Conservation (phyloP, 1,284 basidiomycete species). For the Acaromyces ingoldii region DNA sequence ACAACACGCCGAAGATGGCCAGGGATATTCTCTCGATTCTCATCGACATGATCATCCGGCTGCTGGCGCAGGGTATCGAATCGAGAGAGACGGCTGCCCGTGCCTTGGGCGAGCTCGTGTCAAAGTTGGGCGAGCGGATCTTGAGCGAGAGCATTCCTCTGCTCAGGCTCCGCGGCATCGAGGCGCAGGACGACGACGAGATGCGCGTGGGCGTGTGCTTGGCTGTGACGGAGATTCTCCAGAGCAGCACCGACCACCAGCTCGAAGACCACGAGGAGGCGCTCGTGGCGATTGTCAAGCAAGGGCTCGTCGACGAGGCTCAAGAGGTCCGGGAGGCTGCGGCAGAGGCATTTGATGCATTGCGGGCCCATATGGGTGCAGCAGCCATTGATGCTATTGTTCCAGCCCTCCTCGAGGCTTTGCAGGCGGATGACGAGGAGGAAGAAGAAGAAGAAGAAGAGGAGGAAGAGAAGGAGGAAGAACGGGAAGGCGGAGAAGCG, state of each 20-base stretch:
- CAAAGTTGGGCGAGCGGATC: conserved; percentile 92
- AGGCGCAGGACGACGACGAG: conserved; percentile 63
- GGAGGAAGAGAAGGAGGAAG: background rate
- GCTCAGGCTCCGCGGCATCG: conserved; percentile 61
- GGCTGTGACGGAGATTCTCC: conserved; percentile 81
- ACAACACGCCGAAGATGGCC: conserved; percentile 65
- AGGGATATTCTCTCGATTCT: conserved; percentile 81
- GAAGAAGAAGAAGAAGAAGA: conserved; percentile 3
- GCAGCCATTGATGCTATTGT: conserved; percentile 95
- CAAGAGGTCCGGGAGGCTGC: conserved; percentile 83
- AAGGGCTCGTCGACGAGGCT: conserved; percentile 82
- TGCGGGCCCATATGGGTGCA: conserved; percentile 82
- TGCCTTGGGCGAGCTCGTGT: conserved; percentile 67
- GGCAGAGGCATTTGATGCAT: conserved; percentile 84
- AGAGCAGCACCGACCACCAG: conserved; percentile 76
- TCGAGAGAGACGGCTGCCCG: conserved; percentile 73
- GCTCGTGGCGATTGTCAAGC: conserved; percentile 70
- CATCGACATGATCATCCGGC: conserved; percentile 61
- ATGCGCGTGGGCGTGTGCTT: conserved; percentile 85
- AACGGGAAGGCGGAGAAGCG: background rate
- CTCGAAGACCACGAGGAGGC: conserved; percentile 84
- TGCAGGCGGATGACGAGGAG: conserved; percentile 55
- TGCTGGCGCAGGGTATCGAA: conserved; percentile 70
- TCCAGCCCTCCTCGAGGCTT: conserved; percentile 85
- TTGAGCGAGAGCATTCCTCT: conserved; percentile 77